These are phyloP conservation scores for Fabrea salina DNA, from an alignment of 169 alveolate species.

Conservation along the genomic window DNA sequence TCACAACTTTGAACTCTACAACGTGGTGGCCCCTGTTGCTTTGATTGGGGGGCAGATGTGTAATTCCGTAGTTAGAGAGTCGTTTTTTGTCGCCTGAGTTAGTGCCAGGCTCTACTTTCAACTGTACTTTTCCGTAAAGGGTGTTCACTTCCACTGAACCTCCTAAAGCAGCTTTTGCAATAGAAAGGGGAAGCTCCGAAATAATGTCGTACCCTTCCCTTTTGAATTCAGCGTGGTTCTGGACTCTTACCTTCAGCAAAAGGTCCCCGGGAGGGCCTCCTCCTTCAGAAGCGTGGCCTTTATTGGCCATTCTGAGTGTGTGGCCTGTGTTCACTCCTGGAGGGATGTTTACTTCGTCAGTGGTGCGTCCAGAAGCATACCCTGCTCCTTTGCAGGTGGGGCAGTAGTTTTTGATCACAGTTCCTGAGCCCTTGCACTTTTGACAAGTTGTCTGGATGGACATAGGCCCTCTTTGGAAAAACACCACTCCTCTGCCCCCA, in stretches of 20 bases:
- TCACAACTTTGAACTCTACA: constrained; percentile 36
- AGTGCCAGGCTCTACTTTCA: constrained; percentile 56
- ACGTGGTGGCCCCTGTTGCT: constrained; percentile 46
- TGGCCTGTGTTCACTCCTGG: constrained; percentile 59
- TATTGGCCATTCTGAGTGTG: constrained; percentile 45
- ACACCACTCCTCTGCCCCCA: constrained; percentile 51
- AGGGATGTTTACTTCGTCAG: constrained; percentile 53
- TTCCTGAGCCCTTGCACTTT: constrained; percentile 53
- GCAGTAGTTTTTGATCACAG: background rate
- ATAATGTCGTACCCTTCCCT: constrained; percentile 55
- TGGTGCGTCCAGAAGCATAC: background rate
- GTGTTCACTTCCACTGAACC: constrained; percentile 43
- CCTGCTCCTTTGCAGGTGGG: constrained; percentile 32
- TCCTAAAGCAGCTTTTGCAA: constrained; percentile 53
- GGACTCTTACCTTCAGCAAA: constrained; percentile 39
- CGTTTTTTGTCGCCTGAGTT: constrained; percentile 41
- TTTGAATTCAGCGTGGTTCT: constrained; percentile 41
- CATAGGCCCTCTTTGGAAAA: constrained; percentile 58
- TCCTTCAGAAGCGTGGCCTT: constrained; percentile 41
- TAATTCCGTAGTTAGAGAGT: constrained; percentile 46
- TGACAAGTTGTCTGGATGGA: constrained; percentile 42
- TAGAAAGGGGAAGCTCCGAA: constrained; percentile 37
- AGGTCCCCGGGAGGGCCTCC: constrained; percentile 61
- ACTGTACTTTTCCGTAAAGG: constrained; percentile 42
- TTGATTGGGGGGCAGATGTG: constrained; percentile 50